These are phyloP conservation scores for Fusarium pseudograminearum DNA, from an alignment of 2,329 filamentous ascomycete species.

Conservation along the genomic window DNA sequence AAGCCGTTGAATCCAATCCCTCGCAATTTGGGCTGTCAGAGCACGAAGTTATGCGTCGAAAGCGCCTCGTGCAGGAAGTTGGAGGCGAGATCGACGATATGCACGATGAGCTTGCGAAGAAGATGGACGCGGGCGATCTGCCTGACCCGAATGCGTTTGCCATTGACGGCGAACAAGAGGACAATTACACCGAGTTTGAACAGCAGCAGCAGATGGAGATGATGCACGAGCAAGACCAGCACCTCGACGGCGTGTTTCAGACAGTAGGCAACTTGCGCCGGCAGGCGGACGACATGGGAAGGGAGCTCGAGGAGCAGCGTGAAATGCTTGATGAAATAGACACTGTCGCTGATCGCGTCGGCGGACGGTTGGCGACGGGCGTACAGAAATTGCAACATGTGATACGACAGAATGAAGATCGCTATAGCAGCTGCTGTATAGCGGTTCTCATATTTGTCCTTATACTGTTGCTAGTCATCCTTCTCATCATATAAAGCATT, in stretches of 20 bases:
- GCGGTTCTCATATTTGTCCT: constrained; percentile 87
- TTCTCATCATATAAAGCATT: constrained; percentile 68
- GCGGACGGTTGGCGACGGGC: constrained; percentile 84
- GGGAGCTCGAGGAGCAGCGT: constrained; percentile 93
- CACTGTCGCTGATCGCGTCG: constrained; percentile 85
- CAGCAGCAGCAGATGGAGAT: constrained; percentile 91
- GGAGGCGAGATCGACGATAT: constrained; percentile 90
- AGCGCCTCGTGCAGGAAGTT: constrained; percentile 89
- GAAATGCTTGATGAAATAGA: constrained; percentile 91
- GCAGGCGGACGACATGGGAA: constrained; percentile 95
- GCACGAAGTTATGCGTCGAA: constrained; percentile 83
- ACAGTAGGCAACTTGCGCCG: constrained; percentile 91
- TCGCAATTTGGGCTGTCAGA: constrained; percentile 87
- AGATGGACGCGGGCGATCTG: constrained; percentile 62
- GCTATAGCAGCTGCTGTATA: constrained; percentile 89
- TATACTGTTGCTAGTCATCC: constrained; percentile 84
- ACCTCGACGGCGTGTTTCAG: constrained; percentile 90
- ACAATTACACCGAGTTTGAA: constrained; percentile 83
- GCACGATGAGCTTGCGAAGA: constrained; percentile 80
- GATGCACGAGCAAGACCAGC: constrained; percentile 94
- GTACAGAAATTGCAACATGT: constrained; percentile 88
- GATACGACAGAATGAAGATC: constrained; percentile 90
- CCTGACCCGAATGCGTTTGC: constrained; percentile 69
- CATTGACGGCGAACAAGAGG: constrained; percentile 61
- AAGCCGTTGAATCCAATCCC: constrained; percentile 88